phyloP scores from a whole-genome alignment of 164 flowering plant species.

The Annona squamosa region DNA sequence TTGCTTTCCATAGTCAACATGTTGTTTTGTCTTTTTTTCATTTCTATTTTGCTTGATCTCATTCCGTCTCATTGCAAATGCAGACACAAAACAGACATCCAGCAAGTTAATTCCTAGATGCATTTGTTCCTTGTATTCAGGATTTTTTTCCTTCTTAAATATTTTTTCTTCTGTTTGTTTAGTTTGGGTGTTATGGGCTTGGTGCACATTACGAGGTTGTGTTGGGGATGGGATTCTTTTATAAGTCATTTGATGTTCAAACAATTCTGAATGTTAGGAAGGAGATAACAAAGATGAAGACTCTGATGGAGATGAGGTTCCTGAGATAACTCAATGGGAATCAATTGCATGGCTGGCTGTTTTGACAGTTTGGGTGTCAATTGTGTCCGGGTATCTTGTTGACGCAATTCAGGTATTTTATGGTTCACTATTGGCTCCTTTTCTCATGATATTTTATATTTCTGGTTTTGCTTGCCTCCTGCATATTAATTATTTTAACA shows the following conservation, averaged over 20 bases:
- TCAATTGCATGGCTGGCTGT: slow-evolving; percentile 54
- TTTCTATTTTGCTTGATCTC: no score
- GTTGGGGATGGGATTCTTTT: no score
- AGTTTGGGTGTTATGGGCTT: no score
- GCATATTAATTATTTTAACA: no score
- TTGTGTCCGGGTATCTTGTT: slow-evolving; percentile 67
- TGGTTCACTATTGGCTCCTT: not conserved
- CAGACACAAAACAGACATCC: no score
- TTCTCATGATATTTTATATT: not conserved
- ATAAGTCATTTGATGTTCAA: slow-evolving; percentile 1
- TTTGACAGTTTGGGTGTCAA: slow-evolving; percentile 49
- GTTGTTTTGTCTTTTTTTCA: no score
- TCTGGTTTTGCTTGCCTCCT: not conserved
- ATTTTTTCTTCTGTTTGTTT: no score
- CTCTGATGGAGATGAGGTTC: slow-evolving; percentile 41
- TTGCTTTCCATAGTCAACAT: no score
- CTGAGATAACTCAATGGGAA: slow-evolving; percentile 60
- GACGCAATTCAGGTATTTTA: slow-evolving; percentile 55
- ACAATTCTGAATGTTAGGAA: slow-evolving; percentile 24
- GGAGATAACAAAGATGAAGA: slow-evolving; percentile 23
- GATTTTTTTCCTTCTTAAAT: no score
- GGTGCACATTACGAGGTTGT: not conserved
- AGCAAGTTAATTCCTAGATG: no score
- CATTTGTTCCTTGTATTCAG: no score
- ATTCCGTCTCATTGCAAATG: no score